Evolutionary conservation across 352 stramenopile genomes (phyloP).

Genomic region (Phytopythium kandeliae): DNA sequence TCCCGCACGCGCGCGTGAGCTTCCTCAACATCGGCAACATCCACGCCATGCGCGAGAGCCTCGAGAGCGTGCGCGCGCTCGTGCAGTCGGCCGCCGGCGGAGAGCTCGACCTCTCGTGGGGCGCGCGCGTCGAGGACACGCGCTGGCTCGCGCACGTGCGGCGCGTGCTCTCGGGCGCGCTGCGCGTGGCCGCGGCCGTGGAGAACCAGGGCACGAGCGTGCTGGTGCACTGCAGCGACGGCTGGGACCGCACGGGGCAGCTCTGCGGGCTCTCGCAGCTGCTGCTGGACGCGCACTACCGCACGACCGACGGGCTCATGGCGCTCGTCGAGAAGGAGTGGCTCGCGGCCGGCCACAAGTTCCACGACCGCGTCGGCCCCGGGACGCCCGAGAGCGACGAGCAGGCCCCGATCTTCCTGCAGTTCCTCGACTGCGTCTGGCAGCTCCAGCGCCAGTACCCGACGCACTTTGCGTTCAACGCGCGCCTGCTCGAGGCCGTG

Average conservation of each 20-base stretch:
- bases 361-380: conserved; percentile 76
- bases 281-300: conserved; percentile 85
- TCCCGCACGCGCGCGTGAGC: conserved; percentile 64
- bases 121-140: conserved; percentile 64
- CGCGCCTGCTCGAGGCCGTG: conserved; percentile 55
- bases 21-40: conserved; percentile 94
- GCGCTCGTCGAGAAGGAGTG: conserved; percentile 84
- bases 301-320: conserved; percentile 79
- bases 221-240: conserved; percentile 89
- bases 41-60: conserved; percentile 88
- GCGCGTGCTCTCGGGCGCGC: conserved; percentile 54
- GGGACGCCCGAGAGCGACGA: conserved; percentile 72
- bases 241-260: conserved; percentile 89
- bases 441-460: conserved; percentile 78
- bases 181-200: conserved; percentile 60
- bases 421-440: conserved; percentile 89
- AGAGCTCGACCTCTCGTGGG: conserved; percentile 59
- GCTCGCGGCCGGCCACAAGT: conserved; percentile 84
- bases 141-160: conserved; percentile 79
- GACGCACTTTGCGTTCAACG: conserved; percentile 85
- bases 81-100: conserved; percentile 26
- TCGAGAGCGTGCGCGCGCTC: conserved; percentile 60
- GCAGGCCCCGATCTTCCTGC: conserved; percentile 83
- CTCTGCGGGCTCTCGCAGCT: conserved; percentile 83
- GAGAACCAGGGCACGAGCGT: conserved; percentile 70